These are phyloP conservation scores for Bipolaris oryzae DNA, from an alignment of 2,329 filamentous ascomycete genomes.

Conservation along the genomic window DNA sequence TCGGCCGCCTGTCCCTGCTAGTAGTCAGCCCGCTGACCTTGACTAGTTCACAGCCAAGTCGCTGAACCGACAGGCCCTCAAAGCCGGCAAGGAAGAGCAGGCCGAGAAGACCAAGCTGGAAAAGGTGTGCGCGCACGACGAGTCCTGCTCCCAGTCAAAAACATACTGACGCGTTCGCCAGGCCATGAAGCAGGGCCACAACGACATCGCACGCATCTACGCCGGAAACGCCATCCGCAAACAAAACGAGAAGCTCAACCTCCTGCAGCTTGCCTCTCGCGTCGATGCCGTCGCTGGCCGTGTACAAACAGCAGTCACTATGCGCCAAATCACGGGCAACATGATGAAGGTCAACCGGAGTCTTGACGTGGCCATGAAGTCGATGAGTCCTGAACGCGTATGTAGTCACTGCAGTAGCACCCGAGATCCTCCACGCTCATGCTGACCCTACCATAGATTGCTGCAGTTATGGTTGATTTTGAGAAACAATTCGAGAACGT, in stretches of 20 bases:
- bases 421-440: neutral
- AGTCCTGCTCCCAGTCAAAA: neutral
- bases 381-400: conserved; percentile 68
- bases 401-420: conserved; percentile 6
- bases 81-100: conserved; percentile 66
- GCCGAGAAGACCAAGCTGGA: conserved; percentile 66
- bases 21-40: conserved; percentile 28
- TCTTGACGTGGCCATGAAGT: conserved; percentile 67
- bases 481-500: conserved; percentile 62
- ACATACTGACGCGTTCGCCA: conserved; percentile 31
- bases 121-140: conserved; percentile 56
- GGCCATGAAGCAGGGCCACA: conserved; percentile 65
- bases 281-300: conserved; percentile 65
- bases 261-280: conserved; percentile 61
- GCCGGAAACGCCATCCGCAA: conserved; percentile 68
- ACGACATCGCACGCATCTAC: conserved; percentile 67
- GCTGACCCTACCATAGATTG: conserved; percentile 55
- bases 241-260: conserved; percentile 66
- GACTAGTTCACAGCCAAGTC: conserved; percentile 66
- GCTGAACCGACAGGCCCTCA: conserved; percentile 66
- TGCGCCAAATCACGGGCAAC: conserved; percentile 65
- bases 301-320: conserved; percentile 68
- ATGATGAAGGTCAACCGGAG: conserved; percentile 68
- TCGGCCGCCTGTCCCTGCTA: neutral
- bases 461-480: conserved; percentile 69